These are phyloP conservation scores for Hylodesmum podocarpum DNA, from an alignment of 306 rosid genomes.

Conservation along the genomic window DNA sequence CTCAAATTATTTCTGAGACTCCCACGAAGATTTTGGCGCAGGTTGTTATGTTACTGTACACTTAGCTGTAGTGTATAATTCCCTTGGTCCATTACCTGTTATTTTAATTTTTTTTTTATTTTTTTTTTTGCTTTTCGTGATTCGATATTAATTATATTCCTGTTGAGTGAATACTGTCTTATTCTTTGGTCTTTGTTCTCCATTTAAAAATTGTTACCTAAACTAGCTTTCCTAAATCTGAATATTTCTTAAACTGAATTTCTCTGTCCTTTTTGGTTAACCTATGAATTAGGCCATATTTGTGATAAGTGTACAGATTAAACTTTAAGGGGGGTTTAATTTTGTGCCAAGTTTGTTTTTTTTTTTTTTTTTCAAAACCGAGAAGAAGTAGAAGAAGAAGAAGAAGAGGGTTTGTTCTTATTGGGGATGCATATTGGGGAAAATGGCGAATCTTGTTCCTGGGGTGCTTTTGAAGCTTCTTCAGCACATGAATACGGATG, in stretches of 20 bases:
- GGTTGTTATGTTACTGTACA: background rate
- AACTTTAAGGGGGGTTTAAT: too few species aligned
- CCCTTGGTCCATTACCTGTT: too few species aligned
- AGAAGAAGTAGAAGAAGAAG: too few species aligned
- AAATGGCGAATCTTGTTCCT: constrained; percentile 96
- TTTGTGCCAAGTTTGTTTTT: background rate
- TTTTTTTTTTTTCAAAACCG: too few species aligned
- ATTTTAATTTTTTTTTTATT: background rate
- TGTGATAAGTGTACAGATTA: too few species aligned
- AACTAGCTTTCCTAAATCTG: constrained; percentile 20
- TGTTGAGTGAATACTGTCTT: constrained; percentile 9
- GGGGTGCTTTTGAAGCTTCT: constrained; percentile 93
- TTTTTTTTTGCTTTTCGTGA: background rate
- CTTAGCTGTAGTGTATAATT: background rate
- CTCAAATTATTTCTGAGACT: background rate
- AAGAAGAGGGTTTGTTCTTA: background rate
- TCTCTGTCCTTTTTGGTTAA: constrained; percentile 19
- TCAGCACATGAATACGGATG: constrained; percentile 95
- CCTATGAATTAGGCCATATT: constrained; percentile 32
- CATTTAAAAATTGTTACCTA: constrained; percentile 24
- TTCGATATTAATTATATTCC: constrained; percentile 6
- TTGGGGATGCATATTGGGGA: constrained; percentile 42
- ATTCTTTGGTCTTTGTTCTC: constrained; percentile 19
- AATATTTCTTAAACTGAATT: constrained; percentile 28
- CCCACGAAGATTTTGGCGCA: background rate